phyloP scores from a whole-genome alignment of 768 basidiomycete species.

The Termitomyces heimii region DNA sequence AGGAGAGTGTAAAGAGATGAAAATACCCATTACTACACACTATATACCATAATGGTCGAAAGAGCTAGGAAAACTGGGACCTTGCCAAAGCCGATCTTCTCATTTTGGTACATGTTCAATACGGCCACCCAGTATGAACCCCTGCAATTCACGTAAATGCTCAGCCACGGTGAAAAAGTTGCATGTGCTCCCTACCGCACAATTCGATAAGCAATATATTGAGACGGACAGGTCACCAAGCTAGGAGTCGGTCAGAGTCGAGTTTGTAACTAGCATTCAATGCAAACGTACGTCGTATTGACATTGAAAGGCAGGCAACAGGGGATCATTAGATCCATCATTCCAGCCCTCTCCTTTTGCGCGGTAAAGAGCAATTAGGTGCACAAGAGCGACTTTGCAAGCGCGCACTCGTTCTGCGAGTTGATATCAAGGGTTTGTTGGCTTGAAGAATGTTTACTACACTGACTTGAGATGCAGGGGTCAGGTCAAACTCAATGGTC shows the following conservation, averaged over 20 bases:
- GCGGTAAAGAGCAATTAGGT: constrained; percentile 37
- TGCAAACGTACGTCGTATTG: constrained; percentile 18
- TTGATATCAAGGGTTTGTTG: neutral
- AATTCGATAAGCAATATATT: constrained; percentile 36
- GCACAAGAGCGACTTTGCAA: constrained; percentile 15
- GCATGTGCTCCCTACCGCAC: constrained; percentile 18
- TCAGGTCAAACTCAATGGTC: neutral
- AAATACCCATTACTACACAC: constrained; percentile 17
- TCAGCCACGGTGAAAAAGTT: neutral
- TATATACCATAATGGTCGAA: neutral
- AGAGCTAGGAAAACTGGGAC: constrained; percentile 16
- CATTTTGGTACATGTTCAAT: constrained; percentile 40
- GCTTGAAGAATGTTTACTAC: neutral
- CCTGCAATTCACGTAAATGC: constrained; percentile 21
- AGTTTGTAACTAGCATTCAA: too few species aligned
- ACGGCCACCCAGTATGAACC: constrained; percentile 41
- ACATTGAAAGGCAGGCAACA: constrained; percentile 21
- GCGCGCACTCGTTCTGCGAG: neutral
- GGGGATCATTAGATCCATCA: constrained; percentile 20
- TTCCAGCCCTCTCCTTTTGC: constrained; percentile 33
- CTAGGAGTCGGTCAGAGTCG: constrained; percentile 15
- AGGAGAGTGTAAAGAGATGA: neutral
- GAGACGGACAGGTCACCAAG: constrained; percentile 44
- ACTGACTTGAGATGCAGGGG: neutral
- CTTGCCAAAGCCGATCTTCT: constrained; percentile 42